Evolutionary conservation across 192 early-diverging fungal species (phyloP), one percentile per base, ranked within the genome.

Genomic region (Geranomyces michiganensis): DNA sequence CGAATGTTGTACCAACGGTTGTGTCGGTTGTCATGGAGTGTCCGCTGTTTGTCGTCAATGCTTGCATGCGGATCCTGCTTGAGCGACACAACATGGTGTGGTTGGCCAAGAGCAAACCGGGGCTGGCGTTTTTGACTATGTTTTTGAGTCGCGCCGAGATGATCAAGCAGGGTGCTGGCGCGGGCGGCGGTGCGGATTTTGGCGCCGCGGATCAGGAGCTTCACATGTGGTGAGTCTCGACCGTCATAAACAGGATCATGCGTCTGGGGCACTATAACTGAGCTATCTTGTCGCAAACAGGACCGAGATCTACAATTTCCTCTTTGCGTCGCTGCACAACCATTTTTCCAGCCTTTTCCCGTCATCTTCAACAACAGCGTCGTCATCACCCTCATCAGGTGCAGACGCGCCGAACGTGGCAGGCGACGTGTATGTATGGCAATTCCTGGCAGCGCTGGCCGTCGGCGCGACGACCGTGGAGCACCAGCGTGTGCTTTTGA

Each of bases 381-480:
- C 63, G 68, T 62, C 10, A 41, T 41, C 36, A 10, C 36, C 36
- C 5, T 7, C 36, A 41, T 41, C 36, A 41, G 36, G 36, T 10
- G 36, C 36, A 3, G 10, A 3, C 36, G 70, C 58, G 69, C 62
- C 70, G 71, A 66, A 51, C 33, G 46, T 63, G 61, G 71, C 72
- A 9, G 88, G 94, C 75, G 95, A 98, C 76, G 84, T 94, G 31
- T 93, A 96, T 72, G 92, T 97, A 19, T 99, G 97, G 97, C 96
- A 97, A 74, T 99, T 99, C 70, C 81, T 99, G 78, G 94, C 97
- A 0, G 92, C 95, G 0, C 91, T 99, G 84, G 96, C 97, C 1
- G 90, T 95, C 0, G 91, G 94, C 13, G 97, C 97, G 0, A 78
- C 84, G 7, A 91, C 92, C 0, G 90, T 92, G 60, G 97, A 99